Evolutionary conservation across 2,329 filamentous ascomycete species (phyloP).

Genomic region (Epichloe coenophiala): DNA sequence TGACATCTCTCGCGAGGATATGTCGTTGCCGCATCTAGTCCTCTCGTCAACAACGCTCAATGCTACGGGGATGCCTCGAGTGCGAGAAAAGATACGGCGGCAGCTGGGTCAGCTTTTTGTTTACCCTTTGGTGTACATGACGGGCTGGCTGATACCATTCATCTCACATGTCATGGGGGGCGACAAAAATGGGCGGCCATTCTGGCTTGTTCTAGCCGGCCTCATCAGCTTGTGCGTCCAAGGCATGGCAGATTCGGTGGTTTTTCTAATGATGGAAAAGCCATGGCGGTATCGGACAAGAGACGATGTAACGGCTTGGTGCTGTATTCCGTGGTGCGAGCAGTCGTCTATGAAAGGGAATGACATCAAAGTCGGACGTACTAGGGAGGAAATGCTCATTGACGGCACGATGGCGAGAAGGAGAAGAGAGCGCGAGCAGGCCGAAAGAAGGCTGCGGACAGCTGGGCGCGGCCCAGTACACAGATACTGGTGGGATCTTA

Average conservation of each 20-base stretch:
- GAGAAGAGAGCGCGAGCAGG: conserved; percentile 34
- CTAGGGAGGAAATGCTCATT: conserved; percentile 37
- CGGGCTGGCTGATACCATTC: conserved; percentile 62
- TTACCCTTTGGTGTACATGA: conserved; percentile 59
- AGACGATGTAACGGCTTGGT: background rate
- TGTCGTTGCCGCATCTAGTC: conserved; percentile 6
- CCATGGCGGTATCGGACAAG: conserved; percentile 40
- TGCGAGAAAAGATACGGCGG: conserved; percentile 45
- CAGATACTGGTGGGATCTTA: conserved; percentile 18
- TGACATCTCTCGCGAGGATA: conserved; percentile 6
- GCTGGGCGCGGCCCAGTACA: conserved; percentile 7
- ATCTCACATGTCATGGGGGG: conserved; percentile 40
- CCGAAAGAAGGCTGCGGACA: conserved; percentile 17
- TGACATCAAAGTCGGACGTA: conserved; percentile 25
- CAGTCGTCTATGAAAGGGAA: conserved; percentile 4
- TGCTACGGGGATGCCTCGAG: conserved; percentile 17
- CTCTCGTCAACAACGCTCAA: conserved; percentile 10
- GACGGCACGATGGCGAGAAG: conserved; percentile 35
- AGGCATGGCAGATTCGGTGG: conserved; percentile 51
- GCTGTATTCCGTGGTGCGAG: background rate
- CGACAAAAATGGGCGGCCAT: conserved; percentile 29
- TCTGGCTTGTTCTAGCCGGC: conserved; percentile 39
- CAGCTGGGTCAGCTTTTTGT: conserved; percentile 63
- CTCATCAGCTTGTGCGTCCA: conserved; percentile 49
- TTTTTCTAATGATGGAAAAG: conserved; percentile 57